A percentile compares a stretch with the other conserved stretches of the same genome.
phyloP scores from a whole-genome alignment of 139 green algal species.

The Penium margaritaceum region DNA sequence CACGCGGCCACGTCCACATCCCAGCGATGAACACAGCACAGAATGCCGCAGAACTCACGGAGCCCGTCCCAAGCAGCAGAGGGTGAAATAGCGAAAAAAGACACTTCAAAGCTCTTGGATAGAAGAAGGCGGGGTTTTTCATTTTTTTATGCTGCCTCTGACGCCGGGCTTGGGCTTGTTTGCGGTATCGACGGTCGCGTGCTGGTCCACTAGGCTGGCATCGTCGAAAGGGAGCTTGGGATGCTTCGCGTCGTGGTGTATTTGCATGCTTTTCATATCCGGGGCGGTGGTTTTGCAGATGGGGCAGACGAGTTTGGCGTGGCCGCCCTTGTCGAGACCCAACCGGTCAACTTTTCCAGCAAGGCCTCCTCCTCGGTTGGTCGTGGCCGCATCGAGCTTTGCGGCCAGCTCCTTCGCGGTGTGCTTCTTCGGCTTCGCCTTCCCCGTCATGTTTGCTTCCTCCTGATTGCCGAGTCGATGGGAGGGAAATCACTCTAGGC shows the following conservation, averaged over 20 bases:
- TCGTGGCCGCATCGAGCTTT: constrained; percentile 59
- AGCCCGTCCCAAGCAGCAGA: no score
- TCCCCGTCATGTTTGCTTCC: constrained; percentile 52
- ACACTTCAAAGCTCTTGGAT: no score
- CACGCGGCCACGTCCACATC: no score
- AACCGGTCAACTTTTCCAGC: constrained; percentile 57
- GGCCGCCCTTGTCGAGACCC: constrained; percentile 57
- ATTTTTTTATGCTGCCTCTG: constrained; percentile 31
- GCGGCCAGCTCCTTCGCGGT: constrained; percentile 59
- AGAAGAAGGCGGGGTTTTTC: no score
- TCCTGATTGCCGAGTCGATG: no score
- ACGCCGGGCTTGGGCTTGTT: constrained; percentile 26
- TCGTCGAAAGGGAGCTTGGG: constrained; percentile 64
- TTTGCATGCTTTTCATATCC: constrained; percentile 66
- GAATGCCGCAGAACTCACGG: no score
- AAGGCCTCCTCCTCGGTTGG: constrained; percentile 63
- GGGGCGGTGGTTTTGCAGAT: constrained; percentile 54
- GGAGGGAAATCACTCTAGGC: no score
- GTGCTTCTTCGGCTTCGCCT: constrained; percentile 77
- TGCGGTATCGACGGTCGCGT: not conserved
- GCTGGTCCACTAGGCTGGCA: constrained; percentile 48
- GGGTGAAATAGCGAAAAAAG: no score
- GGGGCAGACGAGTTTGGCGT: constrained; percentile 69
- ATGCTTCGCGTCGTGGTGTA: constrained; percentile 73
- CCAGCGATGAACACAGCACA: no score